Conservation (phyloP, 2,329 filamentous ascomycete genomes). For the Aspergillus sp. region DNA sequence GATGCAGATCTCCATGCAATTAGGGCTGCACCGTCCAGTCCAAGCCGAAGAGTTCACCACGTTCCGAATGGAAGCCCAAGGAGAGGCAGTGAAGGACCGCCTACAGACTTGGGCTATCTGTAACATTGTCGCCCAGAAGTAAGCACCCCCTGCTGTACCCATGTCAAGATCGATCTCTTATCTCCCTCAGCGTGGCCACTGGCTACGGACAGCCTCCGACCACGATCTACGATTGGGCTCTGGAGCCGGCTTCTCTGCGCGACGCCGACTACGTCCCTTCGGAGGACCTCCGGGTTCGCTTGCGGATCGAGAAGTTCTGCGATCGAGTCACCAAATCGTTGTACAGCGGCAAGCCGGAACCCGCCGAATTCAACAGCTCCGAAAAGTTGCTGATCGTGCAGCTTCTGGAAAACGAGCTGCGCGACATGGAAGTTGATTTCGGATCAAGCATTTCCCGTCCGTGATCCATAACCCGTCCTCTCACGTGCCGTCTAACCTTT, state of each 20-base stretch:
- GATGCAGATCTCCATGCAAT: constrained; percentile 66
- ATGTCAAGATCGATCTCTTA: neutral
- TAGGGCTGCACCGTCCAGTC: constrained; percentile 61
- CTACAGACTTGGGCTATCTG: constrained; percentile 65
- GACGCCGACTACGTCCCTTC: constrained; percentile 49
- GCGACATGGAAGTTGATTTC: constrained; percentile 54
- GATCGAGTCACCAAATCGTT: constrained; percentile 57
- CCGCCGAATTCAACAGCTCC: constrained; percentile 47
- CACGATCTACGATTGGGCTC: constrained; percentile 59
- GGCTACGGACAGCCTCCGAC: constrained; percentile 64
- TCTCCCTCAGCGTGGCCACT: constrained; percentile 54
- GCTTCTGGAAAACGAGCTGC: constrained; percentile 44
- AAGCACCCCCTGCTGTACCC: constrained; percentile 19
- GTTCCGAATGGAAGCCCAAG: constrained; percentile 51
- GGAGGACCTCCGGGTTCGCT: constrained; percentile 48
- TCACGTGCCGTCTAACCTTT: constrained; percentile 6
- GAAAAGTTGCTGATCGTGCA: constrained; percentile 44
- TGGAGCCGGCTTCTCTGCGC: constrained; percentile 44
- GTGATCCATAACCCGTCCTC: neutral
- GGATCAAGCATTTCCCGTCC: constrained; percentile 36
- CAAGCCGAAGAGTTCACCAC: constrained; percentile 57
- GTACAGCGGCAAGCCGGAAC: constrained; percentile 56
- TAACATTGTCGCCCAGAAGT: constrained; percentile 67
- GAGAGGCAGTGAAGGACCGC: constrained; percentile 62
- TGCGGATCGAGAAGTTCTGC: constrained; percentile 58